A percentile compares a stretch with the other conserved stretches of the same genome.
Conservation (phyloP, 1,284 basidiomycete species). For the Puccinia sorghi region DNA sequence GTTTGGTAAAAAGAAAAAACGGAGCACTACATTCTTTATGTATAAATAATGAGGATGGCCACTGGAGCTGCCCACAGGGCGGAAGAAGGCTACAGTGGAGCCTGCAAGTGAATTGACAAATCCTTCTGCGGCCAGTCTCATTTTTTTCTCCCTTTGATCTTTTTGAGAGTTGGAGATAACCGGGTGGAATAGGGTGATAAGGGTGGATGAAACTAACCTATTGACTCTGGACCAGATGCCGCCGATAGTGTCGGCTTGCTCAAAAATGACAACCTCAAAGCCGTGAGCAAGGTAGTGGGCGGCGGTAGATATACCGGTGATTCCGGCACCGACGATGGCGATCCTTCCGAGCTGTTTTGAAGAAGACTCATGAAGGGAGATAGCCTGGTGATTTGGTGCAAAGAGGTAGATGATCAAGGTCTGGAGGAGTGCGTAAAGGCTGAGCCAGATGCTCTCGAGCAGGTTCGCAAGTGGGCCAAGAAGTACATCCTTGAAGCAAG, state of each 20-base stretch:
- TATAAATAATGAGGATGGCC: too few species aligned
- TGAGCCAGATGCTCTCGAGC: background rate
- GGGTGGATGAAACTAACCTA: conserved; percentile 19
- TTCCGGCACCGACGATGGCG: conserved; percentile 46
- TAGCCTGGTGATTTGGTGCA: background rate
- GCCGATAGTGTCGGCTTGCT: conserved; percentile 18
- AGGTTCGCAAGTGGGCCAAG: background rate
- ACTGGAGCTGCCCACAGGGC: too few species aligned
- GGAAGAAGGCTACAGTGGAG: too few species aligned
- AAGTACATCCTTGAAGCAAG: background rate
- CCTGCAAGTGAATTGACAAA: too few species aligned
- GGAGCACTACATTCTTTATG: too few species aligned
- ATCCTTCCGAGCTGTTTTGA: conserved; percentile 34
- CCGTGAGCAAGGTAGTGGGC: conserved; percentile 37
- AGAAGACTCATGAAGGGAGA: background rate
- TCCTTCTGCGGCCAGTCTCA: background rate
- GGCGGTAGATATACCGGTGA: conserved; percentile 48
- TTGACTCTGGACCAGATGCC: conserved; percentile 49
- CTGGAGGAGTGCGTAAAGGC: conserved; percentile 15
- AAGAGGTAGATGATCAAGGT: conserved; percentile 26
- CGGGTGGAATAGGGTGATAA: background rate
- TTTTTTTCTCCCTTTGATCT: background rate
- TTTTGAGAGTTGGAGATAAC: background rate
- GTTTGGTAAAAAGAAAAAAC: background rate
- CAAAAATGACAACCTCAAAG: conserved; percentile 48